Conservation (phyloP, 768 basidiomycete species). For the Phanerodontia chrysosporium region DNA sequence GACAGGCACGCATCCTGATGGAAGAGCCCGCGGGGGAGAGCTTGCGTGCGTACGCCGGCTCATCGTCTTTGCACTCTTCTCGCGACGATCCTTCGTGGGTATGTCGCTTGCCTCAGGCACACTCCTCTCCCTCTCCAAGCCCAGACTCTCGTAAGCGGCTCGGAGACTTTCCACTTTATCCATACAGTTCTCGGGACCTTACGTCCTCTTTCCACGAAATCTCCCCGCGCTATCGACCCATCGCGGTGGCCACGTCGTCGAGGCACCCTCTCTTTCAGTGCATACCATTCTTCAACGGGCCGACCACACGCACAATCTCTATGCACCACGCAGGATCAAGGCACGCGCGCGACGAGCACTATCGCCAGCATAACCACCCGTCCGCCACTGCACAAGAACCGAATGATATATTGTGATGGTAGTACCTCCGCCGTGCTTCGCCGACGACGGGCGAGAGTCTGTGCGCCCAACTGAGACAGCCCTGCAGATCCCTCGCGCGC, state of each 20-base stretch:
- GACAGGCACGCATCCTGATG: neutral
- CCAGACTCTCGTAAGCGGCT: neutral
- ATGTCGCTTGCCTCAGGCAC: neutral
- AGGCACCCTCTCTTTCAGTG: neutral
- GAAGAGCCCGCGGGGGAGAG: neutral
- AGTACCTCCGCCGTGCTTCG: neutral
- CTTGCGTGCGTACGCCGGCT: neutral
- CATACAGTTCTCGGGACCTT: neutral
- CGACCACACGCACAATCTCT: neutral
- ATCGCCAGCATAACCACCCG: neutral
- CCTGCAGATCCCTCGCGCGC: neutral
- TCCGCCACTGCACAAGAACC: neutral
- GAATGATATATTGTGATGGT: neutral
- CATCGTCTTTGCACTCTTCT: neutral
- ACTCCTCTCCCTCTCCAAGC: neutral
- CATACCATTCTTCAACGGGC: neutral
- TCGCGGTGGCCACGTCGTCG: neutral
- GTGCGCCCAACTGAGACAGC: neutral
- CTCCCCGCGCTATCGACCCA: neutral
- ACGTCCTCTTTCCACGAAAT: neutral
- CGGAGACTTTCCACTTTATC: neutral
- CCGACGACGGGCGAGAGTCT: neutral
- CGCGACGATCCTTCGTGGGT: neutral
- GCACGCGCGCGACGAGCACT: neutral
- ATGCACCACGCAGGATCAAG: neutral